A percentile compares a stretch with the other conserved stretches of the same genome.
Conservation (phyloP, 2,329 filamentous ascomycete genomes). For the Xylariaceae sp. region DNA sequence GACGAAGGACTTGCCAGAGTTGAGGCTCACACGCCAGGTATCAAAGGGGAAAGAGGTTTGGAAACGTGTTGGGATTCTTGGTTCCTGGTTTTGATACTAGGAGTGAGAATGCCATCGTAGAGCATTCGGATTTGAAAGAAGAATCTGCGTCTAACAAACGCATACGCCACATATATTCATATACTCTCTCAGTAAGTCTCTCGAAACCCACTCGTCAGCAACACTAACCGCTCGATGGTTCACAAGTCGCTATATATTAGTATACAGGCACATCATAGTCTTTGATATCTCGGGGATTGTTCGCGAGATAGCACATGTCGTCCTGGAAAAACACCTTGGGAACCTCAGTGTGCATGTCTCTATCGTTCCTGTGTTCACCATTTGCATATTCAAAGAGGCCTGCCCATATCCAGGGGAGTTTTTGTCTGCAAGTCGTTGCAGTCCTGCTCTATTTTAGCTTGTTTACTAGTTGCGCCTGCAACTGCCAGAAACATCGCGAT, state of each 20-base stretch:
- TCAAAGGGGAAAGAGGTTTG: not conserved
- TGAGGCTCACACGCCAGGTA: not conserved
- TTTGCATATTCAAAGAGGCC: not conserved
- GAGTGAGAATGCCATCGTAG: slow-evolving; percentile 6
- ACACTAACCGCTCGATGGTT: not conserved
- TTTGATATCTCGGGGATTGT: not conserved
- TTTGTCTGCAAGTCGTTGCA: too few species aligned
- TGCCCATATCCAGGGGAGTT: not conserved
- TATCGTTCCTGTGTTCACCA: not conserved
- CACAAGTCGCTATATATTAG: not conserved
- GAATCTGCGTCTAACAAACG: not conserved
- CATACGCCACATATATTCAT: slow-evolving; percentile 1
- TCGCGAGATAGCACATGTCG: not conserved
- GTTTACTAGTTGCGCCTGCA: not conserved
- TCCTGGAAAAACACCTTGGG: not conserved
- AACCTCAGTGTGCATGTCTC: not conserved
- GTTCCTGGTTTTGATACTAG: not conserved
- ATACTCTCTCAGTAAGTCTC: slow-evolving; percentile 6
- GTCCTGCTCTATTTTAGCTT: not conserved
- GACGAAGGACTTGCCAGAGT: not conserved
- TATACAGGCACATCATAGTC: not conserved
- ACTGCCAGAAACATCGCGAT: not conserved
- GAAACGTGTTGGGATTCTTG: not conserved
- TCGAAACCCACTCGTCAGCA: too few species aligned
- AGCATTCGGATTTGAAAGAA: slow-evolving; percentile 2